Base-by-base conservation (phyloP, 345 rosid genomes). In the Dipteronia dyeriana region DNA sequence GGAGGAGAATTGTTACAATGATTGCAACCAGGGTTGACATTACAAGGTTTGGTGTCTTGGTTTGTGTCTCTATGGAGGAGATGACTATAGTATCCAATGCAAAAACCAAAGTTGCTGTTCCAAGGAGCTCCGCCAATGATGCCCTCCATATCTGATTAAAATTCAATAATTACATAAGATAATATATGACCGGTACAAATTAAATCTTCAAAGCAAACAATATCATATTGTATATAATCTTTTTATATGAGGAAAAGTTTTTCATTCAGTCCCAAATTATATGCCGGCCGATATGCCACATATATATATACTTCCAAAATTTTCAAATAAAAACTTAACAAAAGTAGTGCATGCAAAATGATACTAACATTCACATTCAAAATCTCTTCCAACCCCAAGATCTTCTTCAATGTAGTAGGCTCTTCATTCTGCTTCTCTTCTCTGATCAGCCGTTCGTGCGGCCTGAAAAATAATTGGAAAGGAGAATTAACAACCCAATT, bases 131-230 rank as follows among this genome's bases (percentile, higher is more conserved):
- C 5, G 83, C 82, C 68, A 85, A 2, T 25, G 85, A 79, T 62
- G 87, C 87, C 65, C 85, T 72, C 87, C 85, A 82, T 12, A 82
- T 78, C 84, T 82, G 38, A 69, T 19, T 6, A 47, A 45, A 62
- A 23, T 31, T 34, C 38, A 34, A 5, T 4, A 3, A 6, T 29
- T 56, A 17, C 13, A 34, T 34, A 14, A 9, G 0, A 19, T 53
- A 7, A 41, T 41, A 41, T 7, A 41, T 11, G 0, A 8, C 45
- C 45, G 1, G 11, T 41, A 10, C 2, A 45, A 45, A 10, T 45
- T 9, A 9, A 10, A 53, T 0, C 4, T 53, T 51, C 17, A 53
- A 5, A 53, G 17, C 7, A 0, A 20, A 53, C 4, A 16, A 53
- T 53, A 53, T 16, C 11, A 4, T 34, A 34, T 34, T 34, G 6